Conservation (phyloP, 306 rosid genomes). For the Trichosanthes cucumerina region DNA sequence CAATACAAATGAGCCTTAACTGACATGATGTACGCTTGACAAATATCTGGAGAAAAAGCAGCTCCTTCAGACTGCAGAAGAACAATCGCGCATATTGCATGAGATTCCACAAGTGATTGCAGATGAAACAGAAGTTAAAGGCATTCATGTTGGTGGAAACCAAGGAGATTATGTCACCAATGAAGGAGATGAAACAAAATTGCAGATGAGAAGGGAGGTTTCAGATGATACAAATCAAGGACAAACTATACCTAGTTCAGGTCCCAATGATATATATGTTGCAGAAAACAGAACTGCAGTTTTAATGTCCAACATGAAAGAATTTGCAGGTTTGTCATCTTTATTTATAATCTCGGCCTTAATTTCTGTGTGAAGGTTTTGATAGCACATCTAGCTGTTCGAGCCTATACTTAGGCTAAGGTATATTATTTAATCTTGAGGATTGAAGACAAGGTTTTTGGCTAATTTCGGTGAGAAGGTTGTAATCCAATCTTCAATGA, state of each 20-base stretch:
- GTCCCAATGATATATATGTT: slow-evolving; percentile 27
- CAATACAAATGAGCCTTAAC: slow-evolving; percentile 38
- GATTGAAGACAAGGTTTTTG: neutral
- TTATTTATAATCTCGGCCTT: neutral
- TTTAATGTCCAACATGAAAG: neutral
- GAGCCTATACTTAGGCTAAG: neutral
- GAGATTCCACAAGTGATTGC: slow-evolving; percentile 60
- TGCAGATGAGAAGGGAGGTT: slow-evolving; percentile 10
- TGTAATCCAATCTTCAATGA: neutral
- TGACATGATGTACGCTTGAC: slow-evolving; percentile 33
- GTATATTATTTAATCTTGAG: neutral
- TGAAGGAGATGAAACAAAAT: neutral
- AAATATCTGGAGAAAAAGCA: slow-evolving; percentile 59
- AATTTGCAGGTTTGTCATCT: slow-evolving; percentile 40
- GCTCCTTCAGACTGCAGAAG: slow-evolving; percentile 52
- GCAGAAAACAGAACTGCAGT: slow-evolving; percentile 21
- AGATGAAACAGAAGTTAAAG: slow-evolving; percentile 43
- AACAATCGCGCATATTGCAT: slow-evolving; percentile 47
- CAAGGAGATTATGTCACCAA: slow-evolving; percentile 18
- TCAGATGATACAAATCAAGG: slow-evolving; percentile 23
- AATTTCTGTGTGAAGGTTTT: neutral
- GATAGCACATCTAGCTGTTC: neutral
- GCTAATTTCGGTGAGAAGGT: neutral
- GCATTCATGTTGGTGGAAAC: slow-evolving; percentile 22
- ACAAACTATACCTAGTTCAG: slow-evolving; percentile 26